Evolutionary conservation across 768 basidiomycete species (phyloP), one percentile per base, ranked within the genome.

Genomic region (Cantharellus cinnabarinus): DNA sequence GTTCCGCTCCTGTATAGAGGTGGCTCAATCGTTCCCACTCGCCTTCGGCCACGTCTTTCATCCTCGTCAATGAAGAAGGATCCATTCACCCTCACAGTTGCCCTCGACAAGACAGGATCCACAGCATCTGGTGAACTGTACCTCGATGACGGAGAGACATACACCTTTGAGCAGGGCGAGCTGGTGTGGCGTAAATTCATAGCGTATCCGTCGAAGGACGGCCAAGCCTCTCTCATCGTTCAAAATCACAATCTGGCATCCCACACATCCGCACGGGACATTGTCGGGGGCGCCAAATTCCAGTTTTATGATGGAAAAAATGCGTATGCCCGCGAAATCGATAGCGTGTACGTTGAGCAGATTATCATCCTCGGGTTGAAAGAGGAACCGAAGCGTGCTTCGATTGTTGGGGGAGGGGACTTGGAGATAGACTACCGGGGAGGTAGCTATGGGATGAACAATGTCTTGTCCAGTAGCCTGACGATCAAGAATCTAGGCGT

Each of bases 121-220:
- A 66, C 63, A 39, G 93, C 93, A 0, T 67, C 66, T 2, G 95
- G 95, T 42, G 87, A 93, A 66, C 75, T 99, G 42, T 99, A 98
- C 70, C 78, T 94, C 59, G 95, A 99, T 68, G 95, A 98, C 64
- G 95, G 95, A 10, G 84, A 83, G 57, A 79, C 83, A 0, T 98
- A 81, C 69, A 71, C 75, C 3, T 82, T 91, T 70, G 71, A 77
- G 60, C 67, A 76, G 3, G 95, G 95, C 39, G 75, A 89, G 60
- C 79, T 87, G 67, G 74, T 95, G 60, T 93, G 88, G 88, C 81
- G 89, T 59, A 73, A 76, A 61, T 88, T 93, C 66, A 66, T 66
- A 35, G 82, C 88, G 10, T 29, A 29, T 29, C 20, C 20, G 20
- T 14, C 14, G 10, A 10, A 54, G 35, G 52, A 10, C 14, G 38